Conservation (phyloP, 306 rosid genomes). For the Sechiopsis laciniata region DNA sequence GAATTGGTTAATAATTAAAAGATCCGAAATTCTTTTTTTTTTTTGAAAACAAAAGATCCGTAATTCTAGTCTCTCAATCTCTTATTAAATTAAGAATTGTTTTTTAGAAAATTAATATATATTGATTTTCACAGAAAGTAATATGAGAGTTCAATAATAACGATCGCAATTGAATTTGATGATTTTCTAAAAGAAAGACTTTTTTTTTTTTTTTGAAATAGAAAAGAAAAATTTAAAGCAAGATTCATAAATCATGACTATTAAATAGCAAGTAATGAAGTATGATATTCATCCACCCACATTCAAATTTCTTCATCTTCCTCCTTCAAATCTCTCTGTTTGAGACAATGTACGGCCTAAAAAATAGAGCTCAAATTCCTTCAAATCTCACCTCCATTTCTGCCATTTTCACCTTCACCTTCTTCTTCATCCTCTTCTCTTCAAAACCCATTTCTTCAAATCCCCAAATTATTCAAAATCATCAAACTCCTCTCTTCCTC, state of each 20-base stretch:
- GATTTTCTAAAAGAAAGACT: too few species aligned
- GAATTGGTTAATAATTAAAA: too few species aligned
- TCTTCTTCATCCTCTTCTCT: neutral
- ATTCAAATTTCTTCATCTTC: neutral
- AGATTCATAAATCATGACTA: neutral
- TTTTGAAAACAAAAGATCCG: too few species aligned
- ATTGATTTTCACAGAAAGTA: too few species aligned
- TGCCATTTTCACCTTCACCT: slow-evolving; percentile 1
- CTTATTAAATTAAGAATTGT: too few species aligned
- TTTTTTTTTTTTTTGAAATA: too few species aligned
- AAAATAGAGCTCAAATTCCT: neutral
- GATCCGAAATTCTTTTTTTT: too few species aligned
- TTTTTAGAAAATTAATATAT: too few species aligned
- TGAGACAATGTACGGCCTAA: slow-evolving; percentile 2
- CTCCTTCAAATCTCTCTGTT: neutral
- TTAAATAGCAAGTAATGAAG: neutral
- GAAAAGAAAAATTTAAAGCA: neutral
- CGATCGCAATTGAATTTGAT: neutral
- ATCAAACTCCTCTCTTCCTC: neutral
- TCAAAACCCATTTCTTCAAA: slow-evolving; percentile 14
- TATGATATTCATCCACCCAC: neutral
- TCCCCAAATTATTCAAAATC: neutral
- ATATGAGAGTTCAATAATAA: neutral
- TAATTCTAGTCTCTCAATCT: too few species aligned
- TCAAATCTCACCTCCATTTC: slow-evolving; percentile 10